phyloP scores from a whole-genome alignment of 2,329 filamentous ascomycete species.

The Raffaelea deltoideospora region DNA sequence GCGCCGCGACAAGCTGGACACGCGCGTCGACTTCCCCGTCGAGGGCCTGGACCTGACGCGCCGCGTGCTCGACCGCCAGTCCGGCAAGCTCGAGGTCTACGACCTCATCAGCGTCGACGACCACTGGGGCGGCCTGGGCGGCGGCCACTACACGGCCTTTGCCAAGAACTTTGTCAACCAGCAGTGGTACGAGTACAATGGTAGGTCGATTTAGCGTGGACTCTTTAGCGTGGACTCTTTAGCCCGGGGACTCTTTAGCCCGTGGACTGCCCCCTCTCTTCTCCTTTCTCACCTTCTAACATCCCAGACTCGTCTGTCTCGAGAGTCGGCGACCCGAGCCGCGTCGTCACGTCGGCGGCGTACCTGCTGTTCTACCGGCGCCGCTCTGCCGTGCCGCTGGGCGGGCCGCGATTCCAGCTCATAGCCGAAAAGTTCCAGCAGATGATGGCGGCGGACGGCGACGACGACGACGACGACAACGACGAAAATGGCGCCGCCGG shows the following conservation, averaged over 20 bases:
- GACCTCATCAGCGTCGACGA: constrained; percentile 94
- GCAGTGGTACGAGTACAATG: constrained; percentile 94
- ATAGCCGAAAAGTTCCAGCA: constrained; percentile 51
- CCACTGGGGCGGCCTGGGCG: constrained; percentile 83
- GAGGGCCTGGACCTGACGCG: constrained; percentile 70
- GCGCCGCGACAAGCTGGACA: constrained; percentile 81
- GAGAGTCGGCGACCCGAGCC: constrained; percentile 40
- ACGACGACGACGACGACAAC: constrained; percentile 23
- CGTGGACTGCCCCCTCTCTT: not conserved
- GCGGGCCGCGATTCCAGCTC: constrained; percentile 58
- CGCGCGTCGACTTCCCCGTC: constrained; percentile 80
- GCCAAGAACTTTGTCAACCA: constrained; percentile 82
- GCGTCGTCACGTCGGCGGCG: constrained; percentile 59
- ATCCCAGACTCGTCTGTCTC: constrained; percentile 57
- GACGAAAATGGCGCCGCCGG: no score
- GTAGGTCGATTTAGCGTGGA: constrained; percentile 36
- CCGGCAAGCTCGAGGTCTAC: constrained; percentile 71
- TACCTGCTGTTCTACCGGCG: constrained; percentile 95
- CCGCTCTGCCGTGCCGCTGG: constrained; percentile 60
- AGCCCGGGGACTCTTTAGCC: not conserved
- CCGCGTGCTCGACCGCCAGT: constrained; percentile 65
- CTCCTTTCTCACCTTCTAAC: not conserved
- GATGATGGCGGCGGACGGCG: constrained; percentile 27
- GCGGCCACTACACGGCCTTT: constrained; percentile 91
- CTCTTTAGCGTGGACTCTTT: not conserved